Percentiles rank a stretch among this genome's conserved stretches.
These are phyloP conservation scores for Leavenworthia alabamica DNA, from an alignment of 345 rosid species.

Conservation along the genomic window DNA sequence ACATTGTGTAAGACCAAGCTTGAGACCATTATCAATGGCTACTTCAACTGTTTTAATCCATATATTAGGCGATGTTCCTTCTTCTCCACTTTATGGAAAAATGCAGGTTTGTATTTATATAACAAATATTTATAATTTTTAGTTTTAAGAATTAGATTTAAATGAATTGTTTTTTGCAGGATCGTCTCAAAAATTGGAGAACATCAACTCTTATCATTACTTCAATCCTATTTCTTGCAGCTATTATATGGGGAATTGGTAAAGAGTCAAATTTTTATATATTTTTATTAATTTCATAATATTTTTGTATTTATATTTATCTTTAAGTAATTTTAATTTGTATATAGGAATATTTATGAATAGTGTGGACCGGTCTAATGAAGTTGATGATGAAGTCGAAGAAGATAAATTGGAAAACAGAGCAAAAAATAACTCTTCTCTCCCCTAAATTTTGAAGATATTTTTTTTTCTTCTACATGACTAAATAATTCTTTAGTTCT, in stretches of 20 bases:
- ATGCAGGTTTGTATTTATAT: constrained; percentile 65
- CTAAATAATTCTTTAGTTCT: constrained; percentile 6
- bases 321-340: background rate
- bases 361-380: constrained; percentile 59
- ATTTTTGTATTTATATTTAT: background rate
- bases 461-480: background rate
- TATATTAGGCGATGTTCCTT: constrained; percentile 94
- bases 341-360: constrained; percentile 68
- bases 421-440: constrained; percentile 17
- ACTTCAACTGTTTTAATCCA: constrained; percentile 86
- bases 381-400: constrained; percentile 19
- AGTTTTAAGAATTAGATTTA: no score
- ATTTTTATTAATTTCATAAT: background rate
- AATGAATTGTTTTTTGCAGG: constrained; percentile 40
- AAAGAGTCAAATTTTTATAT: background rate
- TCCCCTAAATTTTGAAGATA: constrained; percentile 12
- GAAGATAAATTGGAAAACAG: constrained; percentile 14
- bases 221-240: constrained; percentile 67
- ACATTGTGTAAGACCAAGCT: constrained; percentile 80
- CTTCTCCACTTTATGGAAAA: constrained; percentile 92
- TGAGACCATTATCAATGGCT: constrained; percentile 96
- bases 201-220: constrained; percentile 73
- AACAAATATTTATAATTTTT: background rate
- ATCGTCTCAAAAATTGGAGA: constrained; percentile 70
- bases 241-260: constrained; percentile 83